phyloP scores from a whole-genome alignment of 1,139 yeast genomes.

The Spathaspora sp. region DNA sequence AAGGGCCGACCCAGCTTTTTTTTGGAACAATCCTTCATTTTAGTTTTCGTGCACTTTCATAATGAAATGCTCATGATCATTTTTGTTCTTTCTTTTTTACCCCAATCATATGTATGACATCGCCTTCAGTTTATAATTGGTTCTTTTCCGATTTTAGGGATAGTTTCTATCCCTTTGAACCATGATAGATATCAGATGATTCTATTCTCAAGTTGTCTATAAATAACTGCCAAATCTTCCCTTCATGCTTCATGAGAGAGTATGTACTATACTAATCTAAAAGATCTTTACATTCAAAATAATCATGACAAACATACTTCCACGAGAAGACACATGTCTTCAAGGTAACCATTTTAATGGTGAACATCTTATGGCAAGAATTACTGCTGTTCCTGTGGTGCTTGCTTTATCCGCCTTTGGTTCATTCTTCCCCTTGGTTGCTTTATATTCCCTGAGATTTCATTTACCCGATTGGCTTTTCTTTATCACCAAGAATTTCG shows the following conservation, averaged over 20 bases:
- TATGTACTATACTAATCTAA: background rate
- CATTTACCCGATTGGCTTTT: slow-evolving; percentile 27
- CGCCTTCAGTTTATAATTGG: too few species aligned
- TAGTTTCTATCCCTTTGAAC: too few species aligned
- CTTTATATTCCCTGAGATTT: slow-evolving; percentile 19
- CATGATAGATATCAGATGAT: too few species aligned
- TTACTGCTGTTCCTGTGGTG: slow-evolving; percentile 31
- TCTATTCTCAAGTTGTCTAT: too few species aligned
- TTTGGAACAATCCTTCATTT: too few species aligned
- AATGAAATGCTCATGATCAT: too few species aligned
- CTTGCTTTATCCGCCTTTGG: slow-evolving; percentile 32
- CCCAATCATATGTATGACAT: too few species aligned
- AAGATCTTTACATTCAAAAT: background rate
- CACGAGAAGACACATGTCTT: slow-evolving; percentile 17
- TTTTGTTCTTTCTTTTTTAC: too few species aligned
- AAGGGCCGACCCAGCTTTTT: too few species aligned
- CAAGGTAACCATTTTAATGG: slow-evolving; percentile 22
- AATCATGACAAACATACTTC: slow-evolving; percentile 2
- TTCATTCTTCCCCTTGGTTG: slow-evolving; percentile 31
- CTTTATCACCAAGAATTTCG: slow-evolving; percentile 28
- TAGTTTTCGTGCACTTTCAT: too few species aligned
- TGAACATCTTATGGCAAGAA: slow-evolving; percentile 24
- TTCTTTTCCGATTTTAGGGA: too few species aligned
- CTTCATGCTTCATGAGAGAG: background rate
- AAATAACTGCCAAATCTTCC: too few species aligned